phyloP scores from a whole-genome alignment of 164 flowering plant genomes.

The Vitis cinerea region DNA sequence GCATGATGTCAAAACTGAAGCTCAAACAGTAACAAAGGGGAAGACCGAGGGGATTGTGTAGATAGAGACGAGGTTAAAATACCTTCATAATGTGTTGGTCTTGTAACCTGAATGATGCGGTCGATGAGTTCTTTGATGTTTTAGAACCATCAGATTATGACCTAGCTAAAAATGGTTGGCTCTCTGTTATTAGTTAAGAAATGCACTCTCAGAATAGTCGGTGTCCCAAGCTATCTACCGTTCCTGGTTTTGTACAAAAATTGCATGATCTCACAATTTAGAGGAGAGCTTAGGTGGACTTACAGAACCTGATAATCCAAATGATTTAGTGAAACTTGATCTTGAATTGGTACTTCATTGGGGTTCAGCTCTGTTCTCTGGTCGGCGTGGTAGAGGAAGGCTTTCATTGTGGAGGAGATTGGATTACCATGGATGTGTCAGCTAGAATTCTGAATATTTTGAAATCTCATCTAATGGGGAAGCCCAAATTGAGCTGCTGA shows the following conservation, averaged over 20 bases:
- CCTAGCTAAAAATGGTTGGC: constrained; percentile 34
- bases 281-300: constrained; percentile 54
- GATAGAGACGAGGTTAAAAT: constrained; percentile 18
- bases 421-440: constrained; percentile 54
- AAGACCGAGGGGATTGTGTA: constrained; percentile 9
- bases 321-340: constrained; percentile 79
- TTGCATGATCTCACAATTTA: constrained; percentile 35
- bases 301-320: constrained; percentile 74
- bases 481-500: constrained; percentile 74
- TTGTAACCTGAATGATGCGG: constrained; percentile 35
- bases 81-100: constrained; percentile 26
- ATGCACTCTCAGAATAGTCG: constrained; percentile 19
- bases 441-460: constrained; percentile 77
- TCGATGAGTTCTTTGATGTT: constrained; percentile 62
- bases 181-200: constrained; percentile 24
- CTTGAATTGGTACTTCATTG: constrained; percentile 60
- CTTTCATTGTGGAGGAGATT: constrained; percentile 75
- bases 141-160: constrained; percentile 38
- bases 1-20: constrained; percentile 35
- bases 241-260: constrained; percentile 36
- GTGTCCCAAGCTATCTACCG: constrained; percentile 28
- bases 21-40: constrained; percentile 15
- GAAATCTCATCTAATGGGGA: constrained; percentile 76
- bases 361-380: constrained; percentile 53
- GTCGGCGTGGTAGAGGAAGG: constrained; percentile 61